Percentiles rank a stretch among this genome's conserved stretches.
phyloP scores from a whole-genome alignment of 2,329 filamentous ascomycete species.

The Aspergillus pseudoviridinutans region DNA sequence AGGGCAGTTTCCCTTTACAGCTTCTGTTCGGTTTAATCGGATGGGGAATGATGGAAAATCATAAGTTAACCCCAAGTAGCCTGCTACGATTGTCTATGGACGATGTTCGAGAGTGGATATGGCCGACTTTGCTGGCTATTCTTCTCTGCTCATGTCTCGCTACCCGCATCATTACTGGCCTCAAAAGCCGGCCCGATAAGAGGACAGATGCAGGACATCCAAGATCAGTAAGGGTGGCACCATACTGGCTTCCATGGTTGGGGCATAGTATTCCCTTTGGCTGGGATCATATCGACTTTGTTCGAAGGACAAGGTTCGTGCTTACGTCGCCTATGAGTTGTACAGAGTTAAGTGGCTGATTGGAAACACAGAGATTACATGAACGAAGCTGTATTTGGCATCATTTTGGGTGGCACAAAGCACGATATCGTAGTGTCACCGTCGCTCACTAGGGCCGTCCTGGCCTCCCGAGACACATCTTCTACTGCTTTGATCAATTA shows the following conservation, averaged over 20 bases:
- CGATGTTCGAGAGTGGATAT: slow-evolving; percentile 16
- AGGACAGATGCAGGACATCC: slow-evolving; percentile 18
- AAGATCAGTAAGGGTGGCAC: slow-evolving; percentile 45
- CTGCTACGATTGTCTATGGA: slow-evolving; percentile 20
- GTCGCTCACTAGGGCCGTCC: slow-evolving; percentile 41
- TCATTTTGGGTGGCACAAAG: slow-evolving; percentile 47
- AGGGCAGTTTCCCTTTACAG: neutral
- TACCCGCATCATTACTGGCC: slow-evolving; percentile 37
- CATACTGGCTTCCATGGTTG: slow-evolving; percentile 59
- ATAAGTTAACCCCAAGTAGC: slow-evolving; percentile 17
- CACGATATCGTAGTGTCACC: slow-evolving; percentile 51
- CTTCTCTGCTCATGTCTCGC: slow-evolving; percentile 32
- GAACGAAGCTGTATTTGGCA: slow-evolving; percentile 43
- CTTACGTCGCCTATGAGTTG: neutral
- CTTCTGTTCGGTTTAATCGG: neutral
- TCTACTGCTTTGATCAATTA: slow-evolving; percentile 29
- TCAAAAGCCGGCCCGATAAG: slow-evolving; percentile 26
- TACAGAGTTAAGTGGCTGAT: slow-evolving; percentile 10
- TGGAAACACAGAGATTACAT: slow-evolving; percentile 29
- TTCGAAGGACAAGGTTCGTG: slow-evolving; percentile 41
- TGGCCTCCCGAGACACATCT: slow-evolving; percentile 29
- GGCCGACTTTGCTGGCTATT: slow-evolving; percentile 24
- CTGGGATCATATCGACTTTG: slow-evolving; percentile 43
- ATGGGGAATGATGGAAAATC: neutral
- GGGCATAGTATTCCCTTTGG: slow-evolving; percentile 52